Conservation (phyloP, 2,329 filamentous ascomycete genomes). For the Botryotinia calthae region DNA sequence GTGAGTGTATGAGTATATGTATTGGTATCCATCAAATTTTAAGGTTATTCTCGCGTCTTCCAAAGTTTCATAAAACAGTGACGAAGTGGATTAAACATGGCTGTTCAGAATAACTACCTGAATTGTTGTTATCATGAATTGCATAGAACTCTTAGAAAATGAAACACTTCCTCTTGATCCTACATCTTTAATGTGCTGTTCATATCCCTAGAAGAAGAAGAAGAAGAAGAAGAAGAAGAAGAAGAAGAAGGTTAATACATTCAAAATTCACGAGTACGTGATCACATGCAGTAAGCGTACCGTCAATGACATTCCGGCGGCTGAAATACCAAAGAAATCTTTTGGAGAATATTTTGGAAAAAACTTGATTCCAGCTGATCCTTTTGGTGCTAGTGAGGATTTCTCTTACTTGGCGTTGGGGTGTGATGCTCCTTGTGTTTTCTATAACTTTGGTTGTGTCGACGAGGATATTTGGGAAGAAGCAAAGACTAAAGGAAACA, state of each 20-base stretch:
- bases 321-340: slow-evolving; percentile 24
- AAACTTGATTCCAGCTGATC: slow-evolving; percentile 13
- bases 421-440: background rate
- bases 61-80: background rate
- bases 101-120: background rate
- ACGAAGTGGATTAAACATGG: background rate
- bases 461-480: background rate
- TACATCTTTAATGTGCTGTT: background rate
- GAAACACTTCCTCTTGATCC: background rate
- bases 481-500: background rate
- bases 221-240: too few relatives aligned
- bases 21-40: background rate
- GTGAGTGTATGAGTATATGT: background rate
- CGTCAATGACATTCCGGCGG: slow-evolving; percentile 23
- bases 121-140: background rate
- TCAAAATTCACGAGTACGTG: too few relatives aligned
- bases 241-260: too few relatives aligned
- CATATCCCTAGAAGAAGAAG: too few relatives aligned
- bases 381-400: slow-evolving; percentile 30
- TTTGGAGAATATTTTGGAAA: slow-evolving; percentile 29
- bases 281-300: slow-evolving; percentile 6
- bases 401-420: slow-evolving; percentile 47
- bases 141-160: rapidly evolving
- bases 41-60: background rate
- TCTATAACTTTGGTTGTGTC: background rate